Evolutionary conservation across 306 rosid genomes (phyloP).

Genomic region (Adenanthera pavonina): DNA sequence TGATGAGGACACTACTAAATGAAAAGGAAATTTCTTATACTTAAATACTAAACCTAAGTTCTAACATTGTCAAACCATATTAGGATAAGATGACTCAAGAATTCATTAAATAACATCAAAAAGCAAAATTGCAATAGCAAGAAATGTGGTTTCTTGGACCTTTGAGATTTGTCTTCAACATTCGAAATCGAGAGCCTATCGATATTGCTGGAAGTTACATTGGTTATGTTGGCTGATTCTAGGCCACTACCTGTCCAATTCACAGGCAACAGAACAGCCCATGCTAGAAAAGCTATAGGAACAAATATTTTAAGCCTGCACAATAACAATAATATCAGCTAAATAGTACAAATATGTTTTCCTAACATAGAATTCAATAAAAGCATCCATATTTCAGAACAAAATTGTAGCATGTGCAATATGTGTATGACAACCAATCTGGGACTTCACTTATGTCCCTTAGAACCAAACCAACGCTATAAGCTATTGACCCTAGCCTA

Average conservation of each 20-base stretch:
- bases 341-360: background rate
- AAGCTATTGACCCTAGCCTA: too few relatives aligned
- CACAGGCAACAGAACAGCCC: conserved; percentile 86
- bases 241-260: conserved; percentile 64
- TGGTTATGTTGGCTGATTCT: conserved; percentile 20
- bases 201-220: conserved; percentile 81
- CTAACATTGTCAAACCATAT: conserved; percentile 19
- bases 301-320: conserved; percentile 93
- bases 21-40: background rate
- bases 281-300: conserved; percentile 83
- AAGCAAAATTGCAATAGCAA: conserved; percentile 34
- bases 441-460: too few relatives aligned
- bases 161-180: conserved; percentile 53
- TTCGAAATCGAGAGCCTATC: conserved; percentile 88
- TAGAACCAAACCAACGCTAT: too few relatives aligned
- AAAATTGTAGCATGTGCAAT: background rate
- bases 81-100: conserved; percentile 16
- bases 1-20: background rate
- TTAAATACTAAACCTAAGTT: conserved; percentile 25
- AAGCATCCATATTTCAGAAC: background rate
- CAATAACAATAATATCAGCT: conserved; percentile 25
- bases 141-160: conserved; percentile 53
- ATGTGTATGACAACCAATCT: background rate
- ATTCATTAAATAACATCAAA: conserved; percentile 21
- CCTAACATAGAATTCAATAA: conserved; percentile 5